Evolutionary conservation across 495 filamentous ascomycete genomes (phyloP).

Genomic region (Penicillium argentinense): DNA sequence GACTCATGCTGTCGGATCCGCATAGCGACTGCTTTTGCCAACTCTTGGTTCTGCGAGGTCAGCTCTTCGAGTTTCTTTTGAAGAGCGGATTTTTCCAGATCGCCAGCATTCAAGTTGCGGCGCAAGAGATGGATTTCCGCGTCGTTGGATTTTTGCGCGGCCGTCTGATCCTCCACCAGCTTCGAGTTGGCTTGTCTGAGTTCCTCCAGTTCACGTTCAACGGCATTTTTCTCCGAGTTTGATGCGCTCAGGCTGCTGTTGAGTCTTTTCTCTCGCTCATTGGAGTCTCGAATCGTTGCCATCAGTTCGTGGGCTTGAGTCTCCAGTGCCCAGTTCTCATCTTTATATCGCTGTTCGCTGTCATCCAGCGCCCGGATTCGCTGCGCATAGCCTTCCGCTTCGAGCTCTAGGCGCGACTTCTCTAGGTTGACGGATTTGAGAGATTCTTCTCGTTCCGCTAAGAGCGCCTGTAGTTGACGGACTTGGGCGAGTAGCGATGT

Average conservation of each 20-base stretch:
- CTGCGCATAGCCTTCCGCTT: slow-evolving; percentile 75
- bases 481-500: slow-evolving; percentile 87
- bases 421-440: slow-evolving; percentile 72
- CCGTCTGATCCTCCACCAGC: slow-evolving; percentile 74
- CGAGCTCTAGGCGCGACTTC: slow-evolving; percentile 74
- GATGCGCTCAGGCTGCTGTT: slow-evolving; percentile 63
- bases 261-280: slow-evolving; percentile 79
- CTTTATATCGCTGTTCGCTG: slow-evolving; percentile 91
- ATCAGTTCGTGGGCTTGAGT: slow-evolving; percentile 81
- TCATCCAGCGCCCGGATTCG: slow-evolving; percentile 82
- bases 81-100: slow-evolving; percentile 69
- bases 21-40: slow-evolving; percentile 75
- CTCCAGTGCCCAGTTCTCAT: slow-evolving; percentile 97
- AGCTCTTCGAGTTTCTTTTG: slow-evolving; percentile 85
- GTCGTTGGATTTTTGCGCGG: slow-evolving; percentile 78
- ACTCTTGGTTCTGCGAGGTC: slow-evolving; percentile 80
- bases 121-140: slow-evolving; percentile 78
- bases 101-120: slow-evolving; percentile 68
- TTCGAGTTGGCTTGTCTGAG: slow-evolving; percentile 74
- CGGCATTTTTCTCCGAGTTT: slow-evolving; percentile 70
- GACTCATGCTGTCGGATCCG: slow-evolving; percentile 67
- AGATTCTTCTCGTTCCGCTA: slow-evolving; percentile 83
- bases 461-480: slow-evolving; percentile 77
- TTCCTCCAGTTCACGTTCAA: slow-evolving; percentile 86
- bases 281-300: slow-evolving; percentile 64